Evolutionary conservation across 805 yeast genomes (phyloP).

Genomic region (Debaryomyces castellii): DNA sequence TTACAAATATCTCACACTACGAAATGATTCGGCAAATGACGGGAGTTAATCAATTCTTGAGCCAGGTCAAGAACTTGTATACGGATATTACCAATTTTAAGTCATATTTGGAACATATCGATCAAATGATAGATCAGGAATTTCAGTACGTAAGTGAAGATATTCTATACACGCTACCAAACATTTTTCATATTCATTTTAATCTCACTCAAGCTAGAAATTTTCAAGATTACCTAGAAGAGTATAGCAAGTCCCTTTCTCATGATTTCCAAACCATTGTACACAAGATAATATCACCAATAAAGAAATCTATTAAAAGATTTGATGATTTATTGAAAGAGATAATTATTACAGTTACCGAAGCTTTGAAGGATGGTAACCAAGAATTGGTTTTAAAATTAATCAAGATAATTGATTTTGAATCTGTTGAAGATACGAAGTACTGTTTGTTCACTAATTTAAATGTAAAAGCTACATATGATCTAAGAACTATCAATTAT

Average conservation of each 20-base stretch:
- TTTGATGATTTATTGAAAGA: slow-evolving; percentile 67
- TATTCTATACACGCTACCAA: slow-evolving; percentile 46
- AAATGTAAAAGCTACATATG: slow-evolving; percentile 17
- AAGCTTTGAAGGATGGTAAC: slow-evolving; percentile 69
- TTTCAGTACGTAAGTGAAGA: slow-evolving; percentile 31
- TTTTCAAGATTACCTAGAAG: slow-evolving; percentile 69
- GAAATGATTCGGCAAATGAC: slow-evolving; percentile 69
- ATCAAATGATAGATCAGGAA: slow-evolving; percentile 50
- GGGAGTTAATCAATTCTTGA: slow-evolving; percentile 67
- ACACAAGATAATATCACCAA: slow-evolving; percentile 51
- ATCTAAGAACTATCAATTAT: slow-evolving; percentile 23
- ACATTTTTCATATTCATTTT: slow-evolving; percentile 67
- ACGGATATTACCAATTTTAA: slow-evolving; percentile 60
- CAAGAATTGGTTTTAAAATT: slow-evolving; percentile 64
- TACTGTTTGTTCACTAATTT: slow-evolving; percentile 29
- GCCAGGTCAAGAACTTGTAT: slow-evolving; percentile 64
- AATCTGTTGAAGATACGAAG: slow-evolving; percentile 75
- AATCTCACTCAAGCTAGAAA: slow-evolving; percentile 70
- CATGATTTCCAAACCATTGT: slow-evolving; percentile 71
- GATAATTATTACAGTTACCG: slow-evolving; percentile 68
- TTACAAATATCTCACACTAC: slow-evolving; percentile 62
- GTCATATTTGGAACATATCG: slow-evolving; percentile 48
- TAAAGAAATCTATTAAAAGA: slow-evolving; percentile 47
- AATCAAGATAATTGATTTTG: slow-evolving; percentile 76
- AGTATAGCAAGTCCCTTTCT: slow-evolving; percentile 46